Percentiles rank a stretch among this genome's conserved stretches.
Conservation (phyloP, 176 grass and related monocot species). For the Bothriochloa decipiens region DNA sequence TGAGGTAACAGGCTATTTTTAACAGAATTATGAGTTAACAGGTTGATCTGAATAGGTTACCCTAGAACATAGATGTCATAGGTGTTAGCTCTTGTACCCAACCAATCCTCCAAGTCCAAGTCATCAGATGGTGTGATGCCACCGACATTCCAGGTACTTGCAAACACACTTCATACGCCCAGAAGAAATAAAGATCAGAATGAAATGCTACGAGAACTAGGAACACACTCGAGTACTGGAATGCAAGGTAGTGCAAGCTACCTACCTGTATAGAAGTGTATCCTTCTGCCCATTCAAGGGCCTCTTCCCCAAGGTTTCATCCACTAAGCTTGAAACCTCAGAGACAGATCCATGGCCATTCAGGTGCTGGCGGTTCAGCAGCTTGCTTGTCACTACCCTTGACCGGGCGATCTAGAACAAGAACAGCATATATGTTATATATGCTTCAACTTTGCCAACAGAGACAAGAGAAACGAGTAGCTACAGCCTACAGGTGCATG, state of each 20-base stretch:
- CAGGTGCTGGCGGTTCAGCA: slow-evolving; percentile 51
- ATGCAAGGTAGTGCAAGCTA: slow-evolving; percentile 34
- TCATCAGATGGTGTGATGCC: slow-evolving; percentile 63
- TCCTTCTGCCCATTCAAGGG: slow-evolving; percentile 46
- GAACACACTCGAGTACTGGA: slow-evolving; percentile 33
- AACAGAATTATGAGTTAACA: background rate
- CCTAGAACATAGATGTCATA: slow-evolving; percentile 97
- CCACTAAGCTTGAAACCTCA: slow-evolving; percentile 56
- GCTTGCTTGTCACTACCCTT: slow-evolving; percentile 63
- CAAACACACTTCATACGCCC: slow-evolving; percentile 67
- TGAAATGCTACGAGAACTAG: slow-evolving; percentile 25
- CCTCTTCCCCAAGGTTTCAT: slow-evolving; percentile 52
- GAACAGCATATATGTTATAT: slow-evolving; percentile 35
- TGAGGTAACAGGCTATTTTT: background rate
- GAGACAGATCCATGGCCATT: slow-evolving; percentile 47
- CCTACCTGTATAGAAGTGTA: slow-evolving; percentile 81
- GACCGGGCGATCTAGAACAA: slow-evolving; percentile 75
- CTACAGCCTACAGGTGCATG: slow-evolving; percentile 24
- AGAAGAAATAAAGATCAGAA: slow-evolving; percentile 4
- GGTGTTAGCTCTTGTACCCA: slow-evolving; percentile 57
- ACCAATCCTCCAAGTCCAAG: slow-evolving; percentile 88
- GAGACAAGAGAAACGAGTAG: slow-evolving; percentile 32
- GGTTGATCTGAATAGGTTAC: slow-evolving; percentile 46
- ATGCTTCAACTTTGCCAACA: slow-evolving; percentile 33
- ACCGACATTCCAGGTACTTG: slow-evolving; percentile 92